A percentile compares a stretch with the other conserved stretches of the same genome.
These are phyloP conservation scores for Fistulifera solaris DNA, from an alignment of 108 stramenopile species.

Conservation along the genomic window DNA sequence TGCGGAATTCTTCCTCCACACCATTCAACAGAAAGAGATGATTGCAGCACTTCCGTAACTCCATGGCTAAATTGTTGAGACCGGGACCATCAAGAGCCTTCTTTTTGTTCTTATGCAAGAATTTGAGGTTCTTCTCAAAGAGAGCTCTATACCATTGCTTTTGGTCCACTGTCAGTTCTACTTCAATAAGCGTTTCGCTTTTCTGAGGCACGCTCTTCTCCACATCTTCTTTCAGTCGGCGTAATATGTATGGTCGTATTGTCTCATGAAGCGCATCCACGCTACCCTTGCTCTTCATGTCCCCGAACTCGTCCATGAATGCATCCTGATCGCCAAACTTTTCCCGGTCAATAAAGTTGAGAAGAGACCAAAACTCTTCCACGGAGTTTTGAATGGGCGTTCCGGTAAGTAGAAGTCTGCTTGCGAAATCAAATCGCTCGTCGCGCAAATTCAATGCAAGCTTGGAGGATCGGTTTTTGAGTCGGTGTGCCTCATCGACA, in stretches of 20 bases:
- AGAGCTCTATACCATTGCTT: slow-evolving; percentile 96
- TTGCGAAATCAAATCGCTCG: slow-evolving; percentile 53
- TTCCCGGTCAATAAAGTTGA: slow-evolving; percentile 75
- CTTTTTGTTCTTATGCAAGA: slow-evolving; percentile 71
- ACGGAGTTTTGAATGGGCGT: slow-evolving; percentile 80
- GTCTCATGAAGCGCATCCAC: slow-evolving; percentile 74
- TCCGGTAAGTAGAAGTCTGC: slow-evolving; percentile 87
- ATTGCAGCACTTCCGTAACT: slow-evolving; percentile 96
- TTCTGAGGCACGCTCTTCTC: slow-evolving; percentile 90
- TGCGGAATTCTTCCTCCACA: slow-evolving; percentile 67
- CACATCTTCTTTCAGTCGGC: slow-evolving; percentile 91
- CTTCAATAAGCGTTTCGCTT: slow-evolving; percentile 93
- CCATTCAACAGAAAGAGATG: slow-evolving; percentile 95
- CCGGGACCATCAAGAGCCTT: slow-evolving; percentile 83
- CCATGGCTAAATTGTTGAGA: slow-evolving; percentile 74
- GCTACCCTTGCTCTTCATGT: slow-evolving; percentile 79
- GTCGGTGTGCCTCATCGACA: slow-evolving; percentile 96
- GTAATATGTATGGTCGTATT: slow-evolving; percentile 88
- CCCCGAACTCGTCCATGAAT: slow-evolving; percentile 78
- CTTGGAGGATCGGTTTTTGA: slow-evolving; percentile 92
- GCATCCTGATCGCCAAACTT: slow-evolving; percentile 49
- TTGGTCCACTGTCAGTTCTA: slow-evolving; percentile 92
- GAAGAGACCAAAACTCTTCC: slow-evolving; percentile 83
- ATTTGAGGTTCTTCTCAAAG: slow-evolving; percentile 85
- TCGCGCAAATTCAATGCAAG: slow-evolving; percentile 79